Evolutionary conservation across 164 flowering plant genomes (phyloP).

Genomic region (Kalanchoe fedtschenkoi): DNA sequence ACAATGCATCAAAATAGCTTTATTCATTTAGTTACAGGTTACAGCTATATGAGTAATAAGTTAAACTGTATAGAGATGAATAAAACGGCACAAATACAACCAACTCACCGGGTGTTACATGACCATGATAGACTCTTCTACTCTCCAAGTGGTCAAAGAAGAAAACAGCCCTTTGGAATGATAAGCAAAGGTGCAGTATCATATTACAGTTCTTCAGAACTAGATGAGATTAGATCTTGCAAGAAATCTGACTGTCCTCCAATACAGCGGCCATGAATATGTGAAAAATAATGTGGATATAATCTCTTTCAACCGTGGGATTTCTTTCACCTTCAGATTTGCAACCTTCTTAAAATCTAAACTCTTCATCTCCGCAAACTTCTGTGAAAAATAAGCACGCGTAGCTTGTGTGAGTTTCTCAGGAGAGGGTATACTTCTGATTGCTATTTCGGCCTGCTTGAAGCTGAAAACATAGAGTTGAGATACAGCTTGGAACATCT

Average conservation of each 20-base stretch:
- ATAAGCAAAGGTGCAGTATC: background rate
- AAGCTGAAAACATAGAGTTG: conserved; percentile 58
- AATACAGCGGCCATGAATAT: conserved; percentile 75
- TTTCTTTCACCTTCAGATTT: conserved; percentile 26
- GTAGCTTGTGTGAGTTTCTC: conserved; percentile 46
- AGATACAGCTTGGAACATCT: conserved; percentile 40
- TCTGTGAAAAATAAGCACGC: conserved; percentile 29
- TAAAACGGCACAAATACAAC: background rate
- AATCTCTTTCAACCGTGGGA: conserved; percentile 43
- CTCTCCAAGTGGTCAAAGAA: background rate
- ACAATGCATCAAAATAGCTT: no score
- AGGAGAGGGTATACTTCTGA: conserved; percentile 39
- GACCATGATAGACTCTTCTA: background rate
- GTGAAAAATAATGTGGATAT: conserved; percentile 54
- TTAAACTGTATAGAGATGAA: background rate
- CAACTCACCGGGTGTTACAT: background rate
- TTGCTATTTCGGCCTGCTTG: conserved; percentile 37
- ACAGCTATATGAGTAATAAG: background rate
- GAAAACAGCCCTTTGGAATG: background rate
- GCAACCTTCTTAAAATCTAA: conserved; percentile 33
- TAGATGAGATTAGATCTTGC: conserved; percentile 73
- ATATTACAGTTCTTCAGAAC: background rate
- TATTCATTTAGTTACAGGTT: background rate
- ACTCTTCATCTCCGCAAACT: conserved; percentile 32
- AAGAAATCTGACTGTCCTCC: conserved; percentile 65